Evolutionary conservation across 495 filamentous ascomycete genomes (phyloP).

Genomic region (Bombardia bombarda): DNA sequence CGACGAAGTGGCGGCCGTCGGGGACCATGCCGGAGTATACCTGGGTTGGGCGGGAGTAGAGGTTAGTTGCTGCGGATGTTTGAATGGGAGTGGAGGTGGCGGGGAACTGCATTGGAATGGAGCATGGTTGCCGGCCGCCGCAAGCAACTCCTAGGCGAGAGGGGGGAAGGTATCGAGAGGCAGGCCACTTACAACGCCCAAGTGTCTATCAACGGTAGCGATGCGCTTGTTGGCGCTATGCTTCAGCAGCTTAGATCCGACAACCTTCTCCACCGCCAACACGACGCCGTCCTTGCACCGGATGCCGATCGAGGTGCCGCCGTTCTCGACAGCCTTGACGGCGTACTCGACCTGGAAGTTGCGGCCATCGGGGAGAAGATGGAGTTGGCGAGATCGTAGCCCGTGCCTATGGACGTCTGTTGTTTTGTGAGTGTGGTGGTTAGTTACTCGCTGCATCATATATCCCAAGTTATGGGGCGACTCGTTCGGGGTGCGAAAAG

Average conservation of each 20-base stretch:
- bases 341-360: constrained; percentile 99
- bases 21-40: constrained; percentile 89
- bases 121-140: no score
- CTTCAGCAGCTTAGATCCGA: constrained; percentile 91
- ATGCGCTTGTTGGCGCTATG: constrained; percentile 92
- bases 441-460: background rate
- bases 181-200: constrained; percentile 76
- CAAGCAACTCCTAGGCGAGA: no score
- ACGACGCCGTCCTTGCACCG: constrained; percentile 96
- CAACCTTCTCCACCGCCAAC: constrained; percentile 91
- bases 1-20: constrained; percentile 90
- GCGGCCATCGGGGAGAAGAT: constrained; percentile 98
- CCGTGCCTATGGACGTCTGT: constrained; percentile 95
- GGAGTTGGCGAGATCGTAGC: constrained; percentile 98
- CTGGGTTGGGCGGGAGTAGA: constrained; percentile 33
- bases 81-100: background rate
- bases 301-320: constrained; percentile 93
- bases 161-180: no score
- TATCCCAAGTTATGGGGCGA: background rate
- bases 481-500: no score
- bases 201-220: constrained; percentile 85
- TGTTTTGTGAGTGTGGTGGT: background rate
- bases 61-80: constrained; percentile 4
- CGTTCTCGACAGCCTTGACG: constrained; percentile 96
- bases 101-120: no score